Conservation (phyloP, 108 stramenopile species). For the Conticribra weissflogii region DNA sequence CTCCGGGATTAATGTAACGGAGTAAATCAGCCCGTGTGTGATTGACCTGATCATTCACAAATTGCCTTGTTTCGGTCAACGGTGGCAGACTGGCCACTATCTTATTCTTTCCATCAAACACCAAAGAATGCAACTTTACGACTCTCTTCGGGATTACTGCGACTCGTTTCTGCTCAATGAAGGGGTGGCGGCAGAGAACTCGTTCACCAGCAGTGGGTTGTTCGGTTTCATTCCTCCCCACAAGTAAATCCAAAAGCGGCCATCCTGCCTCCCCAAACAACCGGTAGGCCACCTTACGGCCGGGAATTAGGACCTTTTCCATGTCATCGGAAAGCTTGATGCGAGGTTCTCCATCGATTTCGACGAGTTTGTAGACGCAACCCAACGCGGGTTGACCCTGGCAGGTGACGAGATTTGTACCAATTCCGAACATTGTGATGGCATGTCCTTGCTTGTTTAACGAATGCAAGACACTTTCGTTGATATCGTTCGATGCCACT, state of each 20-base stretch:
- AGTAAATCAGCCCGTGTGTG: conserved; percentile 80
- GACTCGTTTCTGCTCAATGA: conserved; percentile 79
- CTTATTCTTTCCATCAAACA: conserved; percentile 81
- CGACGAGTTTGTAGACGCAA: conserved; percentile 96
- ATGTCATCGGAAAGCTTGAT: conserved; percentile 95
- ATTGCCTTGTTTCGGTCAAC: conserved; percentile 45
- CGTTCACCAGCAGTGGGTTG: conserved; percentile 65
- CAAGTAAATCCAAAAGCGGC: conserved; percentile 90
- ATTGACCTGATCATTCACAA: conserved; percentile 61
- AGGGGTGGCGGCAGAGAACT: conserved; percentile 92
- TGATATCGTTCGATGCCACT: conserved; percentile 97
- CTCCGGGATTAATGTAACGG: conserved; percentile 86
- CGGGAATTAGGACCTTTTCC: conserved; percentile 88
- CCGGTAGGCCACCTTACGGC: conserved; percentile 87
- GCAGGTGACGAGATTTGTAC: conserved; percentile 98
- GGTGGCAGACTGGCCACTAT: conserved; percentile 26
- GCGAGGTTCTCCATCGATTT: conserved; percentile 82
- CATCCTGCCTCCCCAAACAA: conserved; percentile 73
- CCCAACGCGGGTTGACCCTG: conserved; percentile 99
- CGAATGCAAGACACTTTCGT: conserved; percentile 85
- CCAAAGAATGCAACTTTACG: conserved; percentile 71
- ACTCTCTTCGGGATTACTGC: conserved; percentile 84
- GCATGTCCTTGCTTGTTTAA: conserved; percentile 85
- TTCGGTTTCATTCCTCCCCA: conserved; percentile 61
- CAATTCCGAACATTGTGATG: conserved; percentile 98